These are phyloP conservation scores for Fagopyrum esculentum DNA, from an alignment of 148 eudicot genomes.

Conservation along the genomic window DNA sequence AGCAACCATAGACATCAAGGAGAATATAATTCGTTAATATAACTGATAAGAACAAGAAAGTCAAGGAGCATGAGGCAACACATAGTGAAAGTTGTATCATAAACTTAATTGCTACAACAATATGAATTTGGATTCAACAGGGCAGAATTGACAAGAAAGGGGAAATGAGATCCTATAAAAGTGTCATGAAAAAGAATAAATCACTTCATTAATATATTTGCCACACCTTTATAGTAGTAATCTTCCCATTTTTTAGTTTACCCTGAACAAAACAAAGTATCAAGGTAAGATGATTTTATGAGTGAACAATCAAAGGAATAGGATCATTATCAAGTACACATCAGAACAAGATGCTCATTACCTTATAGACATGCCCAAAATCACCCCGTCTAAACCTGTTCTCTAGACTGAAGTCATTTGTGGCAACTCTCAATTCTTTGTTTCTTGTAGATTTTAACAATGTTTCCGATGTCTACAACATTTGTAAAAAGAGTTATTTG, in stretches of 20 bases:
- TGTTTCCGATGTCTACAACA: background rate
- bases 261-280: constrained; percentile 5
- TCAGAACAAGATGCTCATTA: background rate
- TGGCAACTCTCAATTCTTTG: constrained; percentile 3
- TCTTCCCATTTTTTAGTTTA: constrained; percentile 20
- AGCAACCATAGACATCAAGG: too few species aligned
- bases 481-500: background rate
- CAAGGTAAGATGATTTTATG: background rate
- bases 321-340: too few species aligned
- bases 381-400: constrained; percentile 10
- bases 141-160: too few species aligned
- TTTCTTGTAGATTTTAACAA: constrained; percentile 7
- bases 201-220: too few species aligned
- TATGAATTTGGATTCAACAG: too few species aligned
- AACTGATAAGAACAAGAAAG: too few species aligned
- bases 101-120: too few species aligned
- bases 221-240: constrained; percentile 41
- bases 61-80: too few species aligned
- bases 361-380: constrained; percentile 9
- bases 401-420: constrained; percentile 3
- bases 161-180: too few species aligned
- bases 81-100: too few species aligned
- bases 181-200: too few species aligned
- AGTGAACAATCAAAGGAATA: background rate
- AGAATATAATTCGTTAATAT: too few species aligned